Percentiles rank a stretch among this genome's conserved stretches.
phyloP scores from a whole-genome alignment of 2,329 filamentous ascomycete genomes.

The Colletotrichum sp. region DNA sequence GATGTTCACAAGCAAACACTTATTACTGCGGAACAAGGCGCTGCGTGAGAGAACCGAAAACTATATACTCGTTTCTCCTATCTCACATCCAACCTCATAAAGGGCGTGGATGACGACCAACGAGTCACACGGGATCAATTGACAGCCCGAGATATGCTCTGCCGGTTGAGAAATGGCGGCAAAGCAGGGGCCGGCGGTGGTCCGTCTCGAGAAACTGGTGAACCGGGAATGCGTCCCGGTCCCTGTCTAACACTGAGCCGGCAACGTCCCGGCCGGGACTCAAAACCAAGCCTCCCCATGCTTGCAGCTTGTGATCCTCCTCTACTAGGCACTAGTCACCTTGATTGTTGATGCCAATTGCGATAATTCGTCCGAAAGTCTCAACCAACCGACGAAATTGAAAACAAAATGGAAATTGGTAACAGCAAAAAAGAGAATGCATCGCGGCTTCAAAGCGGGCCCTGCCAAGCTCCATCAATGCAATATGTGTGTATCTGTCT shows the following conservation, averaged over 20 bases:
- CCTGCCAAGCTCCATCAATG: background rate
- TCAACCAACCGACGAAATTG: background rate
- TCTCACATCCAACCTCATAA: background rate
- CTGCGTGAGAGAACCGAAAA: background rate
- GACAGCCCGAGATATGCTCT: background rate
- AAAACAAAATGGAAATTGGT: background rate
- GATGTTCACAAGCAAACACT: background rate
- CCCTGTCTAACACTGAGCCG: background rate
- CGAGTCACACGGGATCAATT: background rate
- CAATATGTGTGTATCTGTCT: background rate
- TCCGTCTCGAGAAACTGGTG: background rate
- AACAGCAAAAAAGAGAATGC: background rate
- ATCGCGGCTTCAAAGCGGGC: background rate
- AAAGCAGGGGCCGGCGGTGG: background rate
- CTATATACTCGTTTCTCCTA: background rate
- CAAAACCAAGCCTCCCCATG: background rate
- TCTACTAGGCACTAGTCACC: background rate
- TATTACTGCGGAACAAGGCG: background rate
- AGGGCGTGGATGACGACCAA: background rate
- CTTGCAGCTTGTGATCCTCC: background rate
- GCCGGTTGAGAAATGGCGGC: background rate
- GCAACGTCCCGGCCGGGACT: slow-evolving; percentile 1
- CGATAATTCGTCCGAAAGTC: background rate
- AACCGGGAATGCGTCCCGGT: slow-evolving; percentile 15
- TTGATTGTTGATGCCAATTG: background rate